A percentile compares a stretch with the other conserved stretches of the same genome.
Conservation (phyloP, 768 basidiomycete species). For the Lyophyllum semitale region DNA sequence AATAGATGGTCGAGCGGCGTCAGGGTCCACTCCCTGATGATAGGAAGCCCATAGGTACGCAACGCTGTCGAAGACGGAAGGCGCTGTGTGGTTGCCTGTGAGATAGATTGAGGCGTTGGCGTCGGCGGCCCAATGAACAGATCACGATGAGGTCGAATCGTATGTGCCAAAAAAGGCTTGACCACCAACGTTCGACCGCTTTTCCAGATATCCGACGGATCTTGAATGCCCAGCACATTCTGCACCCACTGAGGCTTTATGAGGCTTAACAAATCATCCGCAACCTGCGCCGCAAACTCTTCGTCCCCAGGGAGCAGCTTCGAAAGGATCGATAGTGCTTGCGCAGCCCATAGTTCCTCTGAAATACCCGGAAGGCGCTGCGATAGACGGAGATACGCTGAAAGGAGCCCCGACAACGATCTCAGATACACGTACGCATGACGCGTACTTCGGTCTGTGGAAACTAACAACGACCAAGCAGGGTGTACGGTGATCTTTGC, state of each 20-base stretch:
- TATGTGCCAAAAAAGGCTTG: conserved; percentile 59
- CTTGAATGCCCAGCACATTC: conserved; percentile 33
- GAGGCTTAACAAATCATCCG: conserved; percentile 38
- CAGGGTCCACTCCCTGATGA: conserved; percentile 66
- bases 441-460: conserved; percentile 17
- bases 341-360: conserved; percentile 65
- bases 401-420: conserved; percentile 56
- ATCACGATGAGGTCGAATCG: conserved; percentile 42
- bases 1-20: conserved; percentile 77
- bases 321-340: conserved; percentile 57
- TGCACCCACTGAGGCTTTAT: conserved; percentile 44
- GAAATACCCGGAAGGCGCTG: conserved; percentile 55
- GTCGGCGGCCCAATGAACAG: conserved; percentile 52
- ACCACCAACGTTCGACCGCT: conserved; percentile 51
- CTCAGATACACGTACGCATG: conserved; percentile 42
- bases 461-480: conserved; percentile 45
- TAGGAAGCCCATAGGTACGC: conserved; percentile 43
- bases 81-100: conserved; percentile 55
- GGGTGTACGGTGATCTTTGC: conserved; percentile 51
- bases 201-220: conserved; percentile 48
- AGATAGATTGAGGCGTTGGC: conserved; percentile 57
- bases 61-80: conserved; percentile 31
- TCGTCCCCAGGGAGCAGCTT: conserved; percentile 78
- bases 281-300: conserved; percentile 44
- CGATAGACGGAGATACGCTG: conserved; percentile 59